phyloP scores from a whole-genome alignment of 352 stramenopile species.

The Phytopythium sindhum region DNA sequence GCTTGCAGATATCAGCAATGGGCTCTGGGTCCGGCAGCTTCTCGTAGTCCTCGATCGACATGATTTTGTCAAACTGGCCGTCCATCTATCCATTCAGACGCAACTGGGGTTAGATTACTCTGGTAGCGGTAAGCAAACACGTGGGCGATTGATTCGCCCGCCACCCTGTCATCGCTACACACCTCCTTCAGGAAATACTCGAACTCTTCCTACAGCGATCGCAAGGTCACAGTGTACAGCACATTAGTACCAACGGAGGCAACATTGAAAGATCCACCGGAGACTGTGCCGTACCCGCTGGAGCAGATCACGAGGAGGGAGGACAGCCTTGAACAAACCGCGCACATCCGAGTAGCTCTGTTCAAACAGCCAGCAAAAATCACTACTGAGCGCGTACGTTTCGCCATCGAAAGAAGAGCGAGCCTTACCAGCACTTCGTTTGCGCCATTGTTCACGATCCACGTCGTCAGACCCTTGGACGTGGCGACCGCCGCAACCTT shows the following conservation, averaged over 20 bases:
- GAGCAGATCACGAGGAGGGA: constrained; percentile 39
- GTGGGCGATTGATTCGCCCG: too few species aligned
- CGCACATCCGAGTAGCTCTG: constrained; percentile 63
- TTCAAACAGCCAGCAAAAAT: not conserved
- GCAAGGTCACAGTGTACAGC: not conserved
- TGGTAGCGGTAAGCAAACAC: too few species aligned
- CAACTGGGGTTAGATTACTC: too few species aligned
- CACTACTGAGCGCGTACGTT: not conserved
- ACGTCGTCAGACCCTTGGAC: constrained; percentile 61
- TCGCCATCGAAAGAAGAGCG: not conserved
- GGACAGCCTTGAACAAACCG: constrained; percentile 58
- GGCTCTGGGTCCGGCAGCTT: constrained; percentile 48
- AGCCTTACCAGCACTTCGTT: constrained; percentile 60
- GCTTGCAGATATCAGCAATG: constrained; percentile 44
- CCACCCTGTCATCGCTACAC: not conserved
- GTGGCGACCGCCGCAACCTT: constrained; percentile 23
- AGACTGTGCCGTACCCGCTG: constrained; percentile 37
- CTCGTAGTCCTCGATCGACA: constrained; percentile 36
- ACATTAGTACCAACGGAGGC: not conserved
- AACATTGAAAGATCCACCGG: not conserved
- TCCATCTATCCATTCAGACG: too few species aligned
- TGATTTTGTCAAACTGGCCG: constrained; percentile 58
- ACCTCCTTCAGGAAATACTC: constrained; percentile 67
- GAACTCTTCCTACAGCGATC: constrained; percentile 50
- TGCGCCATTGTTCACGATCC: constrained; percentile 65